Base-by-base conservation (phyloP, 2,329 filamentous ascomycete species). In the Penicillium sp. region DNA sequence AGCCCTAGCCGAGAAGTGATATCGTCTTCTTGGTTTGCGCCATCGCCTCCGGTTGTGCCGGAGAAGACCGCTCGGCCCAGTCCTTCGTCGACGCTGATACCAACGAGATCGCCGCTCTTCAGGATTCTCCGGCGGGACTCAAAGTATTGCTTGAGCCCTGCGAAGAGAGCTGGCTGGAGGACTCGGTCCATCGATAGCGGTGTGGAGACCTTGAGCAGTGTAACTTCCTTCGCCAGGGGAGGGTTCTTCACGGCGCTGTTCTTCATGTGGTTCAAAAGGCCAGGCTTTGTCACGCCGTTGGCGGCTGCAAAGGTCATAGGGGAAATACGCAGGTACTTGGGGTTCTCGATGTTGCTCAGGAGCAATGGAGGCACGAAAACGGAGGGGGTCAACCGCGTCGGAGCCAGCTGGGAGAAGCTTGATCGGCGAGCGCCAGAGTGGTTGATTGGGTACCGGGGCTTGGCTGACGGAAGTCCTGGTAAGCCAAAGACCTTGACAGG, bases 401-500 rank as follows among this genome's bases (percentile, higher is more conserved):
- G 74, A 16, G 78, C 74, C 30, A 81, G 70, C 37, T 82, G 82
- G 6, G 83, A 82, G 45, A 87, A 80, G 69, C 85, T 88, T 30
- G 83, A 81, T 59, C 83, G 79, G 55, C 85, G 76, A 13, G 82
- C 77, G 46, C 75, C 75, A 14, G 78, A 78, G 42, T 76, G 75
- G 63, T 85, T 82, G 48, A 87, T 81, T 5, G 83, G 80, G 71
- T 87, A 87, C 35, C 84, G 80, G 13, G 81, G 79, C 58, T 85
- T 85, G 56, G 82, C 82, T 2, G 76, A 76, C 38, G 82, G 79
- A 69, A 88, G 69, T 70, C 79, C 94, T 0, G 95, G 92, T 1
- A 99, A 81, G 0, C 93, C 93, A 74, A 92, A 99, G 3, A 98
- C 89, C 69, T 91, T 91, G 16, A 91, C 93, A 2, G 93, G 90